phyloP scores from a whole-genome alignment of 2,329 filamentous ascomycete species.

The Ceratocystis diversiconidia region DNA sequence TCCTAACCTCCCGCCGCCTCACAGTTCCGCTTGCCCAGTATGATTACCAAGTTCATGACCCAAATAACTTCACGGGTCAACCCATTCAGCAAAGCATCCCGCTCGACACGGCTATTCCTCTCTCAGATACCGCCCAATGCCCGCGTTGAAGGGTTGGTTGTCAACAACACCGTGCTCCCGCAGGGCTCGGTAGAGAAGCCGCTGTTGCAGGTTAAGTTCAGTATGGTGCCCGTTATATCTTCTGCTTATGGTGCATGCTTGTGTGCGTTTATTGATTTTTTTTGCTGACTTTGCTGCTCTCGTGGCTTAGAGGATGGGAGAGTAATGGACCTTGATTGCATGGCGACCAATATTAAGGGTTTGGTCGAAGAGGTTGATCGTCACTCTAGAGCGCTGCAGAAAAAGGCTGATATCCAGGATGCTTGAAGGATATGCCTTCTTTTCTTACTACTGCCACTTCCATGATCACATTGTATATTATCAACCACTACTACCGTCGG shows the following conservation, averaged over 20 bases:
- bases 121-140: slow-evolving; percentile 70
- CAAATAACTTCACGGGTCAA: slow-evolving; percentile 80
- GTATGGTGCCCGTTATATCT: slow-evolving; percentile 34
- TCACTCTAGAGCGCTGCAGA: slow-evolving; percentile 68
- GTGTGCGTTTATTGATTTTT: not conserved
- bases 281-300: not conserved
- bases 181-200: slow-evolving; percentile 54
- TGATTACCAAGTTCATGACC: slow-evolving; percentile 80
- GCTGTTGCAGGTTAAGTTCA: slow-evolving; percentile 69
- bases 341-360: slow-evolving; percentile 70
- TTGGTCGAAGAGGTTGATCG: slow-evolving; percentile 80
- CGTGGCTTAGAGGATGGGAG: slow-evolving; percentile 66
- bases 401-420: slow-evolving; percentile 63
- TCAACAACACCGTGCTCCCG: slow-evolving; percentile 63
- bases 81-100: slow-evolving; percentile 67
- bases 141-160: slow-evolving; percentile 55
- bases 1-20: not conserved
- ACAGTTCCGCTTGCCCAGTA: slow-evolving; percentile 28
- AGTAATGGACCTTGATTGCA: slow-evolving; percentile 68
- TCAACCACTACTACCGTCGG: not conserved
- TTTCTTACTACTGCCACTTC: not conserved
- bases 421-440: slow-evolving; percentile 19
- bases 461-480: slow-evolving; percentile 10
- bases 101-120: slow-evolving; percentile 78
- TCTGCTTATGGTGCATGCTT: not conserved